A percentile compares a stretch with the other conserved stretches of the same genome.
These are phyloP conservation scores for Fusarium sp. DNA, from an alignment of 2,329 filamentous ascomycete genomes.

Conservation along the genomic window DNA sequence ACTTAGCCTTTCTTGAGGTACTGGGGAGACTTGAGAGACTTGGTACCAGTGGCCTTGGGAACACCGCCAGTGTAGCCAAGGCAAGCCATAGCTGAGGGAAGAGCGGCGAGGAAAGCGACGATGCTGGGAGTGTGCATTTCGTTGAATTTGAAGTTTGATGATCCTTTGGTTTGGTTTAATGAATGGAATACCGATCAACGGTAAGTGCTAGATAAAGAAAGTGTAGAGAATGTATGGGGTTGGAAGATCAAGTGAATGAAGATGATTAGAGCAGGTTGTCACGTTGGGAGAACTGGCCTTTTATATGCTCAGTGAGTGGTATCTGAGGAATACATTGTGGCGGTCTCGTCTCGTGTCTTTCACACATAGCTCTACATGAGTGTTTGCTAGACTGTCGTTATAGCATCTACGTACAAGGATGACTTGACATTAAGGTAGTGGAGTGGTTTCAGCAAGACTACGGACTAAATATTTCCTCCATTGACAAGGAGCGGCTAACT, in stretches of 20 bases:
- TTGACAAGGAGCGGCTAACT: neutral
- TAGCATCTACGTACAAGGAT: neutral
- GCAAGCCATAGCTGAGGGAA: slow-evolving; percentile 48
- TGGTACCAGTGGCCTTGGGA: slow-evolving; percentile 45
- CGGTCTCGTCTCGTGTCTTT: neutral
- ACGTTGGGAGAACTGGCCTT: neutral
- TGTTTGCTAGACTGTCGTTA: neutral
- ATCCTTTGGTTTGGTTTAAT: slow-evolving; percentile 1
- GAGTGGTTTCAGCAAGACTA: neutral
- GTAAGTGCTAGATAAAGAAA: neutral
- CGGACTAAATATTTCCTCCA: slow-evolving; percentile 7
- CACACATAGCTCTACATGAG: neutral
- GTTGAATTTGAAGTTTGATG: neutral
- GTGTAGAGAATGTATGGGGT: neutral
- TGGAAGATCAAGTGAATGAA: neutral
- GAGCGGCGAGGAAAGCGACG: slow-evolving; percentile 29
- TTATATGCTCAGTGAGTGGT: neutral
- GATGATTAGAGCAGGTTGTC: neutral
- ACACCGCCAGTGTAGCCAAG: slow-evolving; percentile 47
- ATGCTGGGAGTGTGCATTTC: slow-evolving; percentile 35
- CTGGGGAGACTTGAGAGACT: slow-evolving; percentile 46
- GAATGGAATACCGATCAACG: slow-evolving; percentile 15
- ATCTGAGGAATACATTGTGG: neutral
- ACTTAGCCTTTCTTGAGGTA: slow-evolving; percentile 45
- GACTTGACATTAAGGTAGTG: neutral